A percentile compares a stretch with the other conserved stretches of the same genome.
Conservation (phyloP, 176 grass and related monocot genomes). For the Rhynchospora tenuis region DNA sequence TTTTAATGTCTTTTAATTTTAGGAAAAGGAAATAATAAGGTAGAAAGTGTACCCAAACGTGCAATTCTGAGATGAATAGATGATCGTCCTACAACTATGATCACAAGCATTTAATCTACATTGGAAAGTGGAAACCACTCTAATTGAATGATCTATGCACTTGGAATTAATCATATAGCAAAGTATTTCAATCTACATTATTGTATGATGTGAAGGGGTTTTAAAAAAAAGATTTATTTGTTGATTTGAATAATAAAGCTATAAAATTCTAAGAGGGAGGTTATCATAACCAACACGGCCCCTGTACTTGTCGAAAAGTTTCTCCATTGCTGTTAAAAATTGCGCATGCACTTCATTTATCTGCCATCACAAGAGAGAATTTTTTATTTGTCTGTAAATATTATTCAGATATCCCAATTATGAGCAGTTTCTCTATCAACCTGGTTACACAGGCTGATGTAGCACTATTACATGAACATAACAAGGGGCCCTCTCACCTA, state of each 20-base stretch:
- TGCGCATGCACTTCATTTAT: constrained; percentile 69
- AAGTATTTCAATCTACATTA: neutral
- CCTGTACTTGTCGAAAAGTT: constrained; percentile 76
- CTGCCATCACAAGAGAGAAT: constrained; percentile 29
- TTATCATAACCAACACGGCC: constrained; percentile 48
- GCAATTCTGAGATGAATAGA: no score
- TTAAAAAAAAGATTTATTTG: neutral
- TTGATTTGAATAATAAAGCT: constrained; percentile 7
- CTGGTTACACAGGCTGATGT: neutral
- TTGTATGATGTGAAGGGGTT: neutral
- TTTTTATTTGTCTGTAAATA: neutral
- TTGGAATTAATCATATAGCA: neutral
- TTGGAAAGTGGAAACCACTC: no score
- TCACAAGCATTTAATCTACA: neutral
- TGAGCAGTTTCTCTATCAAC: neutral
- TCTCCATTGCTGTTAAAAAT: constrained; percentile 53
- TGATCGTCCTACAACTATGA: neutral
- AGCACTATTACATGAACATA: neutral
- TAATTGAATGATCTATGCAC: neutral
- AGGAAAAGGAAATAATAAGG: no score
- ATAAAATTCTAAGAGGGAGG: constrained; percentile 61
- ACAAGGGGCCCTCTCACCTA: neutral
- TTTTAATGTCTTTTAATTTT: no score
- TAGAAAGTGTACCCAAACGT: no score
- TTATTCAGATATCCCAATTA: neutral